Evolutionary conservation across 2,329 filamentous ascomycete species (phyloP).

Genomic region (Plenodomus lindquistii): DNA sequence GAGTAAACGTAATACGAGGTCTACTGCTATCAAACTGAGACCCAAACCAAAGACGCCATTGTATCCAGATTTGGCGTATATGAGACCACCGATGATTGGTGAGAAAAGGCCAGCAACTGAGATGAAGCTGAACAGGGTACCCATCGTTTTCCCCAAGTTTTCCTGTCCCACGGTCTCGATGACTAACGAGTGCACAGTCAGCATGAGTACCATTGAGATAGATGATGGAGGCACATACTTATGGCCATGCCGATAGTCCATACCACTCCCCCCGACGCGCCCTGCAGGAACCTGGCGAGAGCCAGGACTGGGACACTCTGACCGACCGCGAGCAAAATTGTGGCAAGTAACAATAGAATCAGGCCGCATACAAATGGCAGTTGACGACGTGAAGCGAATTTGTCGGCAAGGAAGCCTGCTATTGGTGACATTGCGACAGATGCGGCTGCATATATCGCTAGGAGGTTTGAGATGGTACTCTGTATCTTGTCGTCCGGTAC

Average conservation of each 20-base stretch:
- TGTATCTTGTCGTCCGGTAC: slow-evolving; percentile 56
- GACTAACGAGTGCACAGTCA: slow-evolving; percentile 20
- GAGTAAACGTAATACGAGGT: slow-evolving; percentile 63
- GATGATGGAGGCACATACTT: slow-evolving; percentile 9
- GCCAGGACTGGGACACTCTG: slow-evolving; percentile 53
- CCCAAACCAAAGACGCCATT: slow-evolving; percentile 62
- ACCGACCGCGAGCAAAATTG: slow-evolving; percentile 59
- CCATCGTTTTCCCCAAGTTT: slow-evolving; percentile 65
- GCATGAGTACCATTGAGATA: background rate
- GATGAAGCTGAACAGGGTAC: slow-evolving; percentile 64
- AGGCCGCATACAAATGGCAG: slow-evolving; percentile 63
- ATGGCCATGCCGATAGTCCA: slow-evolving; percentile 64
- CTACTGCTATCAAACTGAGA: slow-evolving; percentile 58
- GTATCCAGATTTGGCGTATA: slow-evolving; percentile 64
- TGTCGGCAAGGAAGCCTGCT: slow-evolving; percentile 61
- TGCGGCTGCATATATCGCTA: slow-evolving; percentile 60
- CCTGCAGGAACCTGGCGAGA: slow-evolving; percentile 60
- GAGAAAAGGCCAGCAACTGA: slow-evolving; percentile 60
- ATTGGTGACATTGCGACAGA: slow-evolving; percentile 57
- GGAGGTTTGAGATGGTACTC: slow-evolving; percentile 56
- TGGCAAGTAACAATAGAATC: slow-evolving; percentile 56
- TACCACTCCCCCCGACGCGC: slow-evolving; percentile 61
- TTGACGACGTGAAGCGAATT: slow-evolving; percentile 54
- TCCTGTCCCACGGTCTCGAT: slow-evolving; percentile 61
- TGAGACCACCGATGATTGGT: slow-evolving; percentile 62